These are phyloP conservation scores for Penicillium nordicum DNA, from an alignment of 2,329 filamentous ascomycete genomes.

Conservation along the genomic window DNA sequence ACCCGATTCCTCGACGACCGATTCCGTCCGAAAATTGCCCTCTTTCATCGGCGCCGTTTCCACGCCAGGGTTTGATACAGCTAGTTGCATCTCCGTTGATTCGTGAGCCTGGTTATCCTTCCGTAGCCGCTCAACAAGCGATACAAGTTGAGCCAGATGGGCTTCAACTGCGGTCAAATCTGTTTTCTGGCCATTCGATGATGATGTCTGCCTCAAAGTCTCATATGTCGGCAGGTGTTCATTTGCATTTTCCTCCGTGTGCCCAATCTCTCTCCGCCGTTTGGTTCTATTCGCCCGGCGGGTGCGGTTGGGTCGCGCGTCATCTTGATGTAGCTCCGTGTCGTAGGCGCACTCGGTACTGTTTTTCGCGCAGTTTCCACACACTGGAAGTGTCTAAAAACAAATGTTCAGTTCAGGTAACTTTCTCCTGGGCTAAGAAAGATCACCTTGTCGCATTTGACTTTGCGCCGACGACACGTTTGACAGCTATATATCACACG, in stretches of 20 bases:
- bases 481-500: conserved; percentile 48
- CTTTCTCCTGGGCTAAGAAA: not conserved
- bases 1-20: too few species aligned
- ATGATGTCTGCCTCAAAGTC: not conserved
- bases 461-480: conserved; percentile 46
- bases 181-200: not conserved
- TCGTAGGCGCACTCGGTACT: conserved; percentile 44
- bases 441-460: conserved; percentile 45
- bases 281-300: conserved; percentile 34
- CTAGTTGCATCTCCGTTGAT: not conserved
- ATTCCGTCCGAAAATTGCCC: not conserved
- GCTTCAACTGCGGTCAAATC: not conserved
- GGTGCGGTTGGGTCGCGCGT: conserved; percentile 5
- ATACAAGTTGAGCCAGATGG: not conserved
- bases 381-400: conserved; percentile 42
- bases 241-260: not conserved
- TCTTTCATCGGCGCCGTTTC: conserved; percentile 11
- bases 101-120: not conserved
- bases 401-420: not conserved
- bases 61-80: too few species aligned
- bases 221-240: not conserved
- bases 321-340: conserved; percentile 27
- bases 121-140: not conserved
- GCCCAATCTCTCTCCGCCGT: conserved; percentile 29
- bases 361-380: conserved; percentile 46